Evolutionary conservation across 1,284 basidiomycete species (phyloP), one percentile per base, ranked within the genome.

Genomic region (Anthracocystis walkeri): DNA sequence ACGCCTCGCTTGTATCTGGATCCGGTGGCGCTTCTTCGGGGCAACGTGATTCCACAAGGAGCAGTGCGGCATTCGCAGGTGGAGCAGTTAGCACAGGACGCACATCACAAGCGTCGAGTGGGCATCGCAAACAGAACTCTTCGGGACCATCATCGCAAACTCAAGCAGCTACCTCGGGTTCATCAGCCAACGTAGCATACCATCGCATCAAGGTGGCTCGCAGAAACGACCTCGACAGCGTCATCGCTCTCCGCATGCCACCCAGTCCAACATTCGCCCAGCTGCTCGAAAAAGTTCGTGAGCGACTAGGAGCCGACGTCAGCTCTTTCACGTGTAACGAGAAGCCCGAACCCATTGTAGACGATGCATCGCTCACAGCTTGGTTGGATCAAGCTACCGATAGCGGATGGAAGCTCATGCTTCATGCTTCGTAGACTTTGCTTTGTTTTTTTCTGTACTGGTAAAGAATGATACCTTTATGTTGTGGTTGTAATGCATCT

Each of bases 131-230:
- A 46, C 68, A 68, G 20, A 58, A 53, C 45, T 75, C 72, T 8
- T 76, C 74, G 14, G 65, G 75, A 14, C 35, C 35, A 5, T 38
- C 35, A 16, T 38, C 35, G 35, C 57, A 65, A 25, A 46, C 45
- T 25, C 57, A 65, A 49, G 59, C 27, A 18, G 65, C 61, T 27
- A 57, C 54, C 14, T 72, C 72, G 11, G 70, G 77, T 21, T 60
- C 83, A 3, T 72, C 67, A 27, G 72, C 68, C 44, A 65, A 65
- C 52, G 70, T 77, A 10, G 58, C 72, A n/a, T 74, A 60, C 90
- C 92, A 40, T 90, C 93, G 40, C 96, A 97, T 99, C 87, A 99
- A 99, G 87, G 94, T 99, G 59, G 97, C 96, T 83, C 92, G 97
- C 85, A 89, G 92, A 33, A 89, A 92, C 66, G 92, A 94, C 27